phyloP scores from a whole-genome alignment of 2,329 filamentous ascomycete species.

The Magnaporthiopsis poae region DNA sequence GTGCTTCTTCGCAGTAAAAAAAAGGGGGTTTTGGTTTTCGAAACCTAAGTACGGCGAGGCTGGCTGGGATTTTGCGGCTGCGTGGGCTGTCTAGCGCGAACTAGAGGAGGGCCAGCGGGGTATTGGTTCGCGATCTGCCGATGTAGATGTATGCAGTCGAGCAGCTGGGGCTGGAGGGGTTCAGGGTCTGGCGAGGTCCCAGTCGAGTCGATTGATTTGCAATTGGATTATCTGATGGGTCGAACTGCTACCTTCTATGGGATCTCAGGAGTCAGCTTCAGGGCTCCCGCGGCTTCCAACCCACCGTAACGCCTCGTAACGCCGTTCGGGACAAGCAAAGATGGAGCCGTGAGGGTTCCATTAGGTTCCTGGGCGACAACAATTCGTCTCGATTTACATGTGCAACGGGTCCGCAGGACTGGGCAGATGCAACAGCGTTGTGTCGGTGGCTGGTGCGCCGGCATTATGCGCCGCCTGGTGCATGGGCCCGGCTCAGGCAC shows the following conservation, averaged over 20 bases:
- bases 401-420: background rate
- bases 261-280: background rate
- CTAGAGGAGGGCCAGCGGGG: background rate
- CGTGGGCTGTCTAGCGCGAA: background rate
- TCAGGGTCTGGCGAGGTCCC: background rate
- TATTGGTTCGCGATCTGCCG: background rate
- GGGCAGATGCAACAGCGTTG: background rate
- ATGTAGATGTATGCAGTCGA: background rate
- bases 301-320: background rate
- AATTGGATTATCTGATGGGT: background rate
- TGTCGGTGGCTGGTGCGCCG: background rate
- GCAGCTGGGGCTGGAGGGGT: background rate
- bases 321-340: background rate
- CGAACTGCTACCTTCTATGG: background rate
- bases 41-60: background rate
- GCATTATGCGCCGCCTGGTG: background rate
- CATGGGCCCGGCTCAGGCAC: background rate
- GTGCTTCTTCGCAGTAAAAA: constrained; percentile 64
- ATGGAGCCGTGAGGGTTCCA: background rate
- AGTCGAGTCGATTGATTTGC: background rate
- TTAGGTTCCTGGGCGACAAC: background rate
- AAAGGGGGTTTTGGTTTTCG: background rate
- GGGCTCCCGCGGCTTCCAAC: background rate
- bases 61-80: background rate
- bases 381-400: background rate